Conservation (phyloP, 352 stramenopile species). For the Phytophthora lateralis region DNA sequence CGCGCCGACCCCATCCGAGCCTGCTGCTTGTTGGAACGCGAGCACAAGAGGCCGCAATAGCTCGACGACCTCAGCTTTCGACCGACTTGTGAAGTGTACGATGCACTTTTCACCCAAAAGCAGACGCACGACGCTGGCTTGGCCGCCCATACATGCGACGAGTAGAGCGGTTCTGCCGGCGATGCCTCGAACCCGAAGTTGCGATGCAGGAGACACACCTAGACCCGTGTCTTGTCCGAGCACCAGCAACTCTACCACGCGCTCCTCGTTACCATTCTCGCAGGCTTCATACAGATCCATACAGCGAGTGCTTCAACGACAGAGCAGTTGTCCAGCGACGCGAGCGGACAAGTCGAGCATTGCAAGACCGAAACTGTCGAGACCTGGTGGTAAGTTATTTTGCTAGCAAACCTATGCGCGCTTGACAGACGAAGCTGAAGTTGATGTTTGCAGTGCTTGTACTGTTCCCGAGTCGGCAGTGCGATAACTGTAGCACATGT, state of each 20-base stretch:
- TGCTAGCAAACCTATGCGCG: neutral
- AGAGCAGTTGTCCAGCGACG: conserved; percentile 3
- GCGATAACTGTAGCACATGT: conserved; percentile 42
- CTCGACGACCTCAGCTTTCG: conserved; percentile 41
- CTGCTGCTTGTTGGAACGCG: conserved; percentile 3
- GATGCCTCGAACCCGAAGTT: conserved; percentile 39
- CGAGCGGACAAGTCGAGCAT: conserved; percentile 19
- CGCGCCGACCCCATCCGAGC: neutral
- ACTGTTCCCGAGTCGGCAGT: conserved; percentile 1
- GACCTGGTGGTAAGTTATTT: conserved; percentile 14
- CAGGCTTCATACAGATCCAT: conserved; percentile 86
- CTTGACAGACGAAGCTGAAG: neutral
- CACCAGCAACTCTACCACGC: conserved; percentile 77
- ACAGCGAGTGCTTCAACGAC: neutral
- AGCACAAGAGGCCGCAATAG: conserved; percentile 49
- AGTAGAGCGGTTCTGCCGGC: conserved; percentile 69
- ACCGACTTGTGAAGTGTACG: conserved; percentile 73
- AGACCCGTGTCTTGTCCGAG: conserved; percentile 29
- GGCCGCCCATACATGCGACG: conserved; percentile 69
- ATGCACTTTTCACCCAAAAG: conserved; percentile 62
- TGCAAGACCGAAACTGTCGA: conserved; percentile 23
- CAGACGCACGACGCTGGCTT: conserved; percentile 65
- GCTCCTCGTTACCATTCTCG: conserved; percentile 87
- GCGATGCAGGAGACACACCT: conserved; percentile 10
- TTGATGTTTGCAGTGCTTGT: conserved; percentile 1